phyloP scores from a whole-genome alignment of 148 eudicot genomes.

The Rhododendron ovatum region DNA sequence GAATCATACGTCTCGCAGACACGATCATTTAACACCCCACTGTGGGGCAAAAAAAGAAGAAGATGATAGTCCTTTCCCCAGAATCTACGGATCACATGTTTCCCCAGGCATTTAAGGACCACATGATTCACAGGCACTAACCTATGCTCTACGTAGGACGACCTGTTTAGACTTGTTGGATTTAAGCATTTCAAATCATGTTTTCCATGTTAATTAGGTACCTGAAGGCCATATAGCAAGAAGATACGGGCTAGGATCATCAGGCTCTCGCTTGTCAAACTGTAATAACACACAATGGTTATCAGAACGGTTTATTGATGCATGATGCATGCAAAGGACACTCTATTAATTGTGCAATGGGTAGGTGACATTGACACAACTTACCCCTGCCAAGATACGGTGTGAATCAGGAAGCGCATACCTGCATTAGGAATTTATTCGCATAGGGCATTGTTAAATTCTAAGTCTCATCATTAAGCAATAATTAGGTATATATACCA shows the following conservation, averaged over 20 bases:
- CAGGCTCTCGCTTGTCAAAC: slow-evolving; percentile 68
- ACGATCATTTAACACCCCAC: background rate
- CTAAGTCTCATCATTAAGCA: background rate
- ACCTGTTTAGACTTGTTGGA: background rate
- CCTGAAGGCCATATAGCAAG: slow-evolving; percentile 78
- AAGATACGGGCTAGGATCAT: slow-evolving; percentile 61
- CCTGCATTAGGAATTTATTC: slow-evolving; percentile 39
- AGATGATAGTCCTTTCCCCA: background rate
- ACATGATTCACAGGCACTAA: background rate
- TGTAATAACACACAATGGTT: slow-evolving; percentile 19
- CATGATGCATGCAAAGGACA: background rate
- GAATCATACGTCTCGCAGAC: background rate
- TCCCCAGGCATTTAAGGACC: background rate
- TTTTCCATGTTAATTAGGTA: slow-evolving; percentile 18
- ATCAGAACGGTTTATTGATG: background rate
- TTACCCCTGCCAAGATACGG: slow-evolving; percentile 65
- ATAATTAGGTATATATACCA: background rate
- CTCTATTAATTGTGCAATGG: background rate
- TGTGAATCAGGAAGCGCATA: slow-evolving; percentile 95
- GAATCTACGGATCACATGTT: background rate
- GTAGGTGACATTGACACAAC: slow-evolving; percentile 14
- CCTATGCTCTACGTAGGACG: slow-evolving; percentile 15
- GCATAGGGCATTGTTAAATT: background rate
- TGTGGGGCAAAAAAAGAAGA: too few species aligned
- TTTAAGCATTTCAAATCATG: slow-evolving; percentile 6